These are phyloP conservation scores for Teunomyces lycoperdinae DNA, from an alignment of 805 yeast genomes.

Conservation along the genomic window DNA sequence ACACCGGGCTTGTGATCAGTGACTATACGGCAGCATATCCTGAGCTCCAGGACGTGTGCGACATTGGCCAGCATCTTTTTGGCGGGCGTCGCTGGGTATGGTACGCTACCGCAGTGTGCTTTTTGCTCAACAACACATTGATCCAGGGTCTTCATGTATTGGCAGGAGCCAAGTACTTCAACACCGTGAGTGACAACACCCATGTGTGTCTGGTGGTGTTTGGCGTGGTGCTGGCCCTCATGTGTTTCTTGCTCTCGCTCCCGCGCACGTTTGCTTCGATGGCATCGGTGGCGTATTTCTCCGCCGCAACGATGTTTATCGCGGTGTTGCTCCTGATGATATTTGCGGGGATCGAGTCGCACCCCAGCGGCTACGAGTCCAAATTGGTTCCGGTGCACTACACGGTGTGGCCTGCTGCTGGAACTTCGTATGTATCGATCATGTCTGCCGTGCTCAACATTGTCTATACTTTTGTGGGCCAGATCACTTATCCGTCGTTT, in stretches of 20 bases:
- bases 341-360: conserved; percentile 52
- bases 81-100: conserved; percentile 52
- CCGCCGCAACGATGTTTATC: conserved; percentile 56
- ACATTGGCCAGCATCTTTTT: conserved; percentile 56
- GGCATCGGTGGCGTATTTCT: conserved; percentile 50
- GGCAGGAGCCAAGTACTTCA: conserved; percentile 58
- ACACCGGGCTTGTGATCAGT: conserved; percentile 54
- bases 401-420: conserved; percentile 49
- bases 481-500: conserved; percentile 60
- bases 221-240: conserved; percentile 46
- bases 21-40: conserved; percentile 57
- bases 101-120: conserved; percentile 56
- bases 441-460: conserved; percentile 59
- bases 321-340: conserved; percentile 52
- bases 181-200: conserved; percentile 48
- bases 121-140: conserved; percentile 52
- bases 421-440: conserved; percentile 51
- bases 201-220: conserved; percentile 53
- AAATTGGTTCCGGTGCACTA: conserved; percentile 34
- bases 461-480: conserved; percentile 63
- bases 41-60: conserved; percentile 50
- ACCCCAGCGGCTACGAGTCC: conserved; percentile 39
- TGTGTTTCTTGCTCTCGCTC: conserved; percentile 50
- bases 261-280: conserved; percentile 57
- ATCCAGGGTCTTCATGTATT: conserved; percentile 59